Evolutionary conservation across 352 stramenopile species (phyloP).

Genomic region (Achlya hypogyna): DNA sequence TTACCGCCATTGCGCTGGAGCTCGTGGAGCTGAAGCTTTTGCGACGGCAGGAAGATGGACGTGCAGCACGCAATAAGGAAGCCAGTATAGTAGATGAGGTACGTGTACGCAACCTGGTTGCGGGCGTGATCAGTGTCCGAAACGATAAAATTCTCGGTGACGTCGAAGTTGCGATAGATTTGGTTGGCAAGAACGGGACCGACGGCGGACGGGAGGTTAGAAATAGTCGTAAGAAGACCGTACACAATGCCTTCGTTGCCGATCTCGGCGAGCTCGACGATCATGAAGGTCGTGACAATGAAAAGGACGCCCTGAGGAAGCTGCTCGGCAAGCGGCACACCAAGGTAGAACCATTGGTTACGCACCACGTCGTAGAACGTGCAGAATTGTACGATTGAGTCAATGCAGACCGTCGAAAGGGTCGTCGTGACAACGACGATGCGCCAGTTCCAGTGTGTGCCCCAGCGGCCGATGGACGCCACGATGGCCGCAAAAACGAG

Average conservation of each 20-base stretch:
- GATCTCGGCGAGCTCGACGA: constrained; percentile 45
- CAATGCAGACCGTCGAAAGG: constrained; percentile 31
- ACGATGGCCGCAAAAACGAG: constrained; percentile 37
- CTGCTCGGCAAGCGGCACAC: constrained; percentile 35
- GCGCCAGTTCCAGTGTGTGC: constrained; percentile 49
- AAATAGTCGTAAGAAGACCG: constrained; percentile 42
- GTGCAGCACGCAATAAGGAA: background rate
- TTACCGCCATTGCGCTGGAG: background rate
- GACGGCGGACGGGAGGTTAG: constrained; percentile 37
- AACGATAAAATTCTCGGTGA: constrained; percentile 30
- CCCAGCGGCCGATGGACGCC: constrained; percentile 32
- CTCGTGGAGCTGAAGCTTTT: background rate
- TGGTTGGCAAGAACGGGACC: constrained; percentile 35
- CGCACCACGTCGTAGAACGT: constrained; percentile 42
- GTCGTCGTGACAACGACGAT: constrained; percentile 29
- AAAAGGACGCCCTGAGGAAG: constrained; percentile 40
- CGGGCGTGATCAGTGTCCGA: constrained; percentile 32
- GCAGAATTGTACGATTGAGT: constrained; percentile 31
- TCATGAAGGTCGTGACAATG: constrained; percentile 43
- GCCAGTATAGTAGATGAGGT: constrained; percentile 33
- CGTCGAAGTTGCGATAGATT: constrained; percentile 30
- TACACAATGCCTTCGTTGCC: constrained; percentile 52
- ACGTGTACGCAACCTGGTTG: constrained; percentile 28
- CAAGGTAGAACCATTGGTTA: constrained; percentile 57
- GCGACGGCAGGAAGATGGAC: background rate